Evolutionary conservation across 176 grass and related monocot species (phyloP).

Genomic region (Phragmites australis): DNA sequence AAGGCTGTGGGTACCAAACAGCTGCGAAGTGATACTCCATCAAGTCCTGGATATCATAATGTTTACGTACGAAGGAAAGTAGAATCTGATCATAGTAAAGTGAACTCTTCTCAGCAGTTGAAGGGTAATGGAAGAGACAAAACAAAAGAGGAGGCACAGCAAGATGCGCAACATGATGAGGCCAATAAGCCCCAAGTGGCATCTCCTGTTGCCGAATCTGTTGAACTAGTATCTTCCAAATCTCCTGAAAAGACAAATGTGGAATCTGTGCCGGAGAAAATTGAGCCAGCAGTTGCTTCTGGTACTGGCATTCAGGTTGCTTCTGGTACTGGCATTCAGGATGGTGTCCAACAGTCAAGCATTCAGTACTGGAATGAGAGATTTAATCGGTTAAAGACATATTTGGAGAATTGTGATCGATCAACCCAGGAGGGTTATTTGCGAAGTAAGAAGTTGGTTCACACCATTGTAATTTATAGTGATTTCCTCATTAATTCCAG

Average conservation of each 20-base stretch:
- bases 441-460: conserved; percentile 59
- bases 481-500: conserved; percentile 44
- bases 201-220: conserved; percentile 34
- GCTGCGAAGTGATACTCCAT: conserved; percentile 42
- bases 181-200: conserved; percentile 32
- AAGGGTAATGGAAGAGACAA: conserved; percentile 44
- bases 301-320: conserved; percentile 10
- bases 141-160: conserved; percentile 37
- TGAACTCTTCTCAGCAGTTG: conserved; percentile 47
- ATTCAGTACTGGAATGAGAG: conserved; percentile 68
- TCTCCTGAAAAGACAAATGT: conserved; percentile 26
- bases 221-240: conserved; percentile 6
- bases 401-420: conserved; percentile 70
- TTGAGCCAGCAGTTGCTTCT: conserved; percentile 32
- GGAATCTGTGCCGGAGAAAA: conserved; percentile 24
- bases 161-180: conserved; percentile 46
- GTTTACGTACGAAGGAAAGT: conserved; percentile 79
- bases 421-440: conserved; percentile 90
- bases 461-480: conserved; percentile 28
- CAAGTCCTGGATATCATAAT: conserved; percentile 60
- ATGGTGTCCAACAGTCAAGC: conserved; percentile 35
- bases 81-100: conserved; percentile 65
- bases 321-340: conserved; percentile 11
- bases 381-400: conserved; percentile 66
- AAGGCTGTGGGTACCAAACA: conserved; percentile 51